phyloP scores from a whole-genome alignment of 768 basidiomycete species.

The Rhizopogon roseolus region DNA sequence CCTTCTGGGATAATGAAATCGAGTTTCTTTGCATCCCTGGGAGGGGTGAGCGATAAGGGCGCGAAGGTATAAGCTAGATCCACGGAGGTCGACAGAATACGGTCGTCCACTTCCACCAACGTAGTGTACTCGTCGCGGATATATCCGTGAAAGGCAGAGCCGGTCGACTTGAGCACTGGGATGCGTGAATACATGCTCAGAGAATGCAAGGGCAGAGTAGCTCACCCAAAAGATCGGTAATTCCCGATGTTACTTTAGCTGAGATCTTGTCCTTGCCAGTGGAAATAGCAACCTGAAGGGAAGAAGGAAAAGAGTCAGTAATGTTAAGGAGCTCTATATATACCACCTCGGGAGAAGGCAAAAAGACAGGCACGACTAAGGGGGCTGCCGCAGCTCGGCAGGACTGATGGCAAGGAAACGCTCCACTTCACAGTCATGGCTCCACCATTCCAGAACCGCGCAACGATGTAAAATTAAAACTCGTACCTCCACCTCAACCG shows the following conservation, averaged over 20 bases:
- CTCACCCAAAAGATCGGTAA: conserved; percentile 79
- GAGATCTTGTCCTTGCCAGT: conserved; percentile 56
- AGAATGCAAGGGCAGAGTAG: conserved; percentile 26
- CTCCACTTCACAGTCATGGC: conserved; percentile 1
- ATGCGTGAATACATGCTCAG: conserved; percentile 16
- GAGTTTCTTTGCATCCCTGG: conserved; percentile 48
- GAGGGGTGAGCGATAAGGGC: conserved; percentile 39
- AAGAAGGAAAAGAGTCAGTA: background rate
- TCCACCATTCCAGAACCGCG: conserved; percentile 1
- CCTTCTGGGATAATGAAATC: conserved; percentile 38
- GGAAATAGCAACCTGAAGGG: conserved; percentile 56
- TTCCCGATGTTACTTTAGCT: conserved; percentile 62
- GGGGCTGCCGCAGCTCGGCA: conserved; percentile 3
- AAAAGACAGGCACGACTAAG: background rate
- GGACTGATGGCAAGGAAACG: background rate
- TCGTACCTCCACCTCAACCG: conserved; percentile 55
- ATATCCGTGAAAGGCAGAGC: conserved; percentile 81
- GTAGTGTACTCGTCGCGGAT: conserved; percentile 88
- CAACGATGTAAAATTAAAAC: background rate
- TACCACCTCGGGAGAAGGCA: background rate
- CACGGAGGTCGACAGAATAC: conserved; percentile 87
- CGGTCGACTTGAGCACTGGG: conserved; percentile 84
- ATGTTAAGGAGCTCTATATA: conserved; percentile 4
- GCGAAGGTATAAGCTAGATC: conserved; percentile 69
- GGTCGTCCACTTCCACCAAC: conserved; percentile 74